phyloP scores from a whole-genome alignment of 768 basidiomycete species.

The Megacollybia marginata region DNA sequence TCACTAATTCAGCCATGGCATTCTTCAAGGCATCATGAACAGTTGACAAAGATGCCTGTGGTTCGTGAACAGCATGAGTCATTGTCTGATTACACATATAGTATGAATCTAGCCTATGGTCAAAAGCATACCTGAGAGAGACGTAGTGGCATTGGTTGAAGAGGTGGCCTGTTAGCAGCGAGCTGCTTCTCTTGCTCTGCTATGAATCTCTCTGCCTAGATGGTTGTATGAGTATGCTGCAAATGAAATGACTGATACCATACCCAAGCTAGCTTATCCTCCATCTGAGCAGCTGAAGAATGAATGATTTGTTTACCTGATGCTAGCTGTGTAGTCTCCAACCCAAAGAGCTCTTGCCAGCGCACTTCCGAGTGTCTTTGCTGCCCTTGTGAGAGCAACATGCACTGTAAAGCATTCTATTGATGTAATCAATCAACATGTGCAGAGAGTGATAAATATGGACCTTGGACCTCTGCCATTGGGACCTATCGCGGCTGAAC shows the following conservation, averaged over 20 bases:
- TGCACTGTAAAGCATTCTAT: background rate
- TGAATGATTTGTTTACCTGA: background rate
- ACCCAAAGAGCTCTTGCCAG: background rate
- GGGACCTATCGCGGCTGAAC: conserved; percentile 7
- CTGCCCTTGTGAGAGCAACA: background rate
- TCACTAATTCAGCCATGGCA: too few relatives aligned
- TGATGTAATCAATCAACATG: background rate
- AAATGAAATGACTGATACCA: background rate
- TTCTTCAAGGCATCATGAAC: too few relatives aligned
- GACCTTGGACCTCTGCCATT: conserved; percentile 9
- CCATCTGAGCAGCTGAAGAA: background rate
- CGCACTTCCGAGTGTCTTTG: background rate
- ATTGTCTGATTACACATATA: too few relatives aligned
- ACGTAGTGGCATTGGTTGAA: background rate
- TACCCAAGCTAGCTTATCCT: background rate
- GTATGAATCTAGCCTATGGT: too few relatives aligned
- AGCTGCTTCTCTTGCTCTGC: too few relatives aligned
- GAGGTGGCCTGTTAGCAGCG: background rate
- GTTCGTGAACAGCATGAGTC: too few relatives aligned
- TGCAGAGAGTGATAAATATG: background rate
- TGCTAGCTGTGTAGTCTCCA: background rate
- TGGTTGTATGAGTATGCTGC: background rate
- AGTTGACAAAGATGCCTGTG: too few relatives aligned
- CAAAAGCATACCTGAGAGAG: too few relatives aligned
- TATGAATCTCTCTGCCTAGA: background rate